Conservation (phyloP, 495 filamentous ascomycete species). For the Podospora pseudoanserina region DNA sequence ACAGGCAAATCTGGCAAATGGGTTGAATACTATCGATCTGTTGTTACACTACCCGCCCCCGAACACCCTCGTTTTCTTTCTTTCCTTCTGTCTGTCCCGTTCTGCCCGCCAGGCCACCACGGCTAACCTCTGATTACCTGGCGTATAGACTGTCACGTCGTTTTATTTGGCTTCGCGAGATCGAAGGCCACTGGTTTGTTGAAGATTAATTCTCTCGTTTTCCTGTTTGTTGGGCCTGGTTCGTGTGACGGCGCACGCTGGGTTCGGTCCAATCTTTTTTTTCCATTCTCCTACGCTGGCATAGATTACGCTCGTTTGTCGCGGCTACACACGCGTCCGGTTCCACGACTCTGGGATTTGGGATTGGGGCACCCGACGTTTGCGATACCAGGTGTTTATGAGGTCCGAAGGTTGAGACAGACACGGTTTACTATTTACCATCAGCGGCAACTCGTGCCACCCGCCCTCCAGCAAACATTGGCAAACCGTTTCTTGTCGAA, state of each 20-base stretch:
- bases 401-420: conserved; percentile 23
- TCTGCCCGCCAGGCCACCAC: conserved; percentile 14
- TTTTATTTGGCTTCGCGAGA: conserved; percentile 20
- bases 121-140: conserved; percentile 25
- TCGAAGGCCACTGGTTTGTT: conserved; percentile 18
- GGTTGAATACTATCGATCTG: conserved; percentile 14
- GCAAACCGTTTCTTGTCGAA: conserved; percentile 14
- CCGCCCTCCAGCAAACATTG: conserved; percentile 19
- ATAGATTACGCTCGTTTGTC: conserved; percentile 32
- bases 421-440: conserved; percentile 13
- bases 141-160: conserved; percentile 16
- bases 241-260: conserved; percentile 25
- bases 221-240: conserved; percentile 26
- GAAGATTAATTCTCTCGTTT: conserved; percentile 17
- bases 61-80: conserved; percentile 13
- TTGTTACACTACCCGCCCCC: conserved; percentile 13
- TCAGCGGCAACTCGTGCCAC: conserved; percentile 9
- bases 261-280: conserved; percentile 19
- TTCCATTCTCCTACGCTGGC: conserved; percentile 24
- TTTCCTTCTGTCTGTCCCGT: conserved; percentile 19
- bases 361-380: conserved; percentile 25
- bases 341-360: conserved; percentile 35
- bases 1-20: conserved; percentile 30
- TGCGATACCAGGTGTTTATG: conserved; percentile 27
- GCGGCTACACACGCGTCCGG: conserved; percentile 33